Evolutionary conservation across 805 yeast genomes (phyloP).

Genomic region (Grigorovia yakushimaensis): DNA sequence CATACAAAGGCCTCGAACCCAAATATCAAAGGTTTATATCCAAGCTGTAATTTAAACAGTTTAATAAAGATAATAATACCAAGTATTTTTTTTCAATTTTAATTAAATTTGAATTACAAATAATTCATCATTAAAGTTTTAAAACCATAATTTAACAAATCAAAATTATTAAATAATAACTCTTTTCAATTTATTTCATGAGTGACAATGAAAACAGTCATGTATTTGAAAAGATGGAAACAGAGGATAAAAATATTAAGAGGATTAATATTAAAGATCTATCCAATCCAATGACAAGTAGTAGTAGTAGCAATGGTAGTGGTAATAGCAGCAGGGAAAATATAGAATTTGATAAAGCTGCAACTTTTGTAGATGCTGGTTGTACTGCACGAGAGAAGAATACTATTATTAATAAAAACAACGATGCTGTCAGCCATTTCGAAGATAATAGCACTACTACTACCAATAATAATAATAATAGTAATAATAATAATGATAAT

Average conservation of each 20-base stretch:
- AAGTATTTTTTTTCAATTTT: too few species aligned
- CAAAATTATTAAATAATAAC: not conserved
- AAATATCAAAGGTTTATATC: too few species aligned
- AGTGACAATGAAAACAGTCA: not conserved
- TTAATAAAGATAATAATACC: too few species aligned
- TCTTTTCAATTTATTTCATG: conserved; percentile 1
- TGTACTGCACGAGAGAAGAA: not conserved
- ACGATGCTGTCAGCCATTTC: not conserved
- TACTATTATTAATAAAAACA: not conserved
- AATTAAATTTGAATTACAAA: too few species aligned
- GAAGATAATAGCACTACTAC: not conserved
- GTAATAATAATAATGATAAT: not conserved
- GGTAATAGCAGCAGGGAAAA: not conserved
- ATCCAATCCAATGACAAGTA: conserved; percentile 1
- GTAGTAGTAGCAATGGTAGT: not conserved
- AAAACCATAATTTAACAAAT: too few species aligned
- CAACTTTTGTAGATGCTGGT: not conserved
- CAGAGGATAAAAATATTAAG: not conserved
- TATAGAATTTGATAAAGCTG: not conserved
- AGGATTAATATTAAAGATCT: conserved; percentile 3
- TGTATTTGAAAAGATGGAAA: conserved; percentile 1
- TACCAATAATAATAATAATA: not conserved
- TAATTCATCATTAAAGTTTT: too few species aligned
- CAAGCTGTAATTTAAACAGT: too few species aligned
- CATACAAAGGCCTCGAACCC: too few species aligned